These are phyloP conservation scores for Trichophyton simii DNA, from an alignment of 2,329 filamentous ascomycete genomes.

Conservation along the genomic window DNA sequence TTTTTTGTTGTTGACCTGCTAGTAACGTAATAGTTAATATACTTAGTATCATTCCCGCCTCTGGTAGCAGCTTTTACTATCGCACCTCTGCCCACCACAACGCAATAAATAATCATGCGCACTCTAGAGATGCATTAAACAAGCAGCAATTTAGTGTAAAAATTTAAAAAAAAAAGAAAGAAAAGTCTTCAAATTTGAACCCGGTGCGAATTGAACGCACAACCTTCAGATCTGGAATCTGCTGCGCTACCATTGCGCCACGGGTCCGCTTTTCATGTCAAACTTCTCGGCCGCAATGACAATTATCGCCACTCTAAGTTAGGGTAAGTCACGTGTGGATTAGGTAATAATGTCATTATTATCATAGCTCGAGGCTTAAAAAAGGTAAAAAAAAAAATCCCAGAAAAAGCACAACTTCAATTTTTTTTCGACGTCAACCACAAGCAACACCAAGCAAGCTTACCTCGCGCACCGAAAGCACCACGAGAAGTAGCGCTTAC, in stretches of 20 bases:
- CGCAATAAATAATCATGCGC: too few species aligned
- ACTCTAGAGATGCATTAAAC: neutral
- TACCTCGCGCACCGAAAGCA: neutral
- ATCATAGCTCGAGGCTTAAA: neutral
- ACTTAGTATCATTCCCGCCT: neutral
- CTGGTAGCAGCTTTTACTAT: too few species aligned
- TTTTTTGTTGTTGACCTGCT: neutral
- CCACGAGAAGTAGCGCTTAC: neutral
- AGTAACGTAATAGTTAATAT: constrained; percentile 1
- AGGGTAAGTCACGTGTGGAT: neutral
- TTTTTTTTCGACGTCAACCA: neutral
- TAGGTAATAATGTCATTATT: neutral
- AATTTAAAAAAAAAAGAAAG: constrained; percentile 3
- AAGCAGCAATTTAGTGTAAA: neutral
- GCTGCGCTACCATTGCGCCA: constrained; percentile 13
- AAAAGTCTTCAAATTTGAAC: constrained; percentile 1
- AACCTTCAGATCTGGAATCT: constrained; percentile 14
- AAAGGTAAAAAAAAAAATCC: neutral
- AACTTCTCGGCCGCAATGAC: neutral
- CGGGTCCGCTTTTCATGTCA: constrained; percentile 5
- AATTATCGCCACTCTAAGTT: neutral
- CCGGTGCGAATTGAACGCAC: constrained; percentile 12
- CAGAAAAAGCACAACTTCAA: neutral
- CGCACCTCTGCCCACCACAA: too few species aligned
- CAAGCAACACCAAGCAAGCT: neutral